Conservation (phyloP, 768 basidiomycete species). For the Suillus discolor region DNA sequence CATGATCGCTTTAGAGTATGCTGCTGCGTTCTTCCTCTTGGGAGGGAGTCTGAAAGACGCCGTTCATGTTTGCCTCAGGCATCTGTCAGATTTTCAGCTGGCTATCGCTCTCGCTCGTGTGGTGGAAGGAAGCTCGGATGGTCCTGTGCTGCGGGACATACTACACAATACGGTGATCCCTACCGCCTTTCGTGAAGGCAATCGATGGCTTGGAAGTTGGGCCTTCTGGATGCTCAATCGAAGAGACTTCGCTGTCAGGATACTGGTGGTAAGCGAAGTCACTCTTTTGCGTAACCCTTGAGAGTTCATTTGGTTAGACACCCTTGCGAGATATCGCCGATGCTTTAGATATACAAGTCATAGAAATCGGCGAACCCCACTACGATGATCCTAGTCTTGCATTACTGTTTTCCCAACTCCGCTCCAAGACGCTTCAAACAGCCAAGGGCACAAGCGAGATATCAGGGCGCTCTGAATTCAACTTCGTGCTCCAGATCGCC, state of each 20-base stretch:
- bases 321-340: slow-evolving; percentile 75
- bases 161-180: slow-evolving; percentile 80
- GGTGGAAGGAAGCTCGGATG: slow-evolving; percentile 80
- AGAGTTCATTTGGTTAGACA: slow-evolving; percentile 45
- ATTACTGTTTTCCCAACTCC: slow-evolving; percentile 85
- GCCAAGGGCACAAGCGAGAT: slow-evolving; percentile 93
- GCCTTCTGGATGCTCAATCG: slow-evolving; percentile 93
- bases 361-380: slow-evolving; percentile 78
- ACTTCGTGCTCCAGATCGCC: slow-evolving; percentile 93
- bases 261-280: slow-evolving; percentile 69
- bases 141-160: slow-evolving; percentile 72
- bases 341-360: slow-evolving; percentile 53
- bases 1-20: slow-evolving; percentile 61
- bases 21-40: slow-evolving; percentile 97
- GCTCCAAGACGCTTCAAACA: slow-evolving; percentile 89
- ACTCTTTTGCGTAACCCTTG: neutral
- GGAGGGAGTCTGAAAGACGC: slow-evolving; percentile 90
- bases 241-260: slow-evolving; percentile 86
- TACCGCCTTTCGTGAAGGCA: slow-evolving; percentile 81
- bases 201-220: slow-evolving; percentile 95
- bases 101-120: slow-evolving; percentile 86
- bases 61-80: slow-evolving; percentile 85
- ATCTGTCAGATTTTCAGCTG: slow-evolving; percentile 88
- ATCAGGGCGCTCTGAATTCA: slow-evolving; percentile 85
- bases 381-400: slow-evolving; percentile 96